phyloP scores from a whole-genome alignment of 805 yeast genomes.

The Blastobotrys peoriensis region DNA sequence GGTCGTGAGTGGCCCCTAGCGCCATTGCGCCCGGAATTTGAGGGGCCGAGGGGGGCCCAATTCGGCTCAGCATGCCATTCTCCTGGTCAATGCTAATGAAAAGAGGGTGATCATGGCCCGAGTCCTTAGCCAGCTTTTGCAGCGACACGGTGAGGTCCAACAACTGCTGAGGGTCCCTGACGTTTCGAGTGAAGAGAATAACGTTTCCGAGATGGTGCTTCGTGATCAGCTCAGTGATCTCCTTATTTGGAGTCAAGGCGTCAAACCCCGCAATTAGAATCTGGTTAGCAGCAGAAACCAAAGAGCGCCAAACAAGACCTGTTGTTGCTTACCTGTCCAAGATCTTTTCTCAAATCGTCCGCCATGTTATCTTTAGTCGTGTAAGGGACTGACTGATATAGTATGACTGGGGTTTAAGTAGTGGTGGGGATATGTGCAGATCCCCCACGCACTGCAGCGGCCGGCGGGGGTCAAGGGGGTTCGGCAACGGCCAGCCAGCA shows the following conservation, averaged over 20 bases:
- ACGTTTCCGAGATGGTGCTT: conserved; percentile 45
- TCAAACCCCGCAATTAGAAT: conserved; percentile 53
- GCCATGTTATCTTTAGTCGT: too few relatives aligned
- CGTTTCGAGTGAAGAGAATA: conserved; percentile 43
- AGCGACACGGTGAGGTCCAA: conserved; percentile 42
- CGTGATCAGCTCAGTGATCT: conserved; percentile 44
- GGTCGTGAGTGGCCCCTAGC: conserved; percentile 45
- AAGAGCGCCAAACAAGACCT: not conserved
- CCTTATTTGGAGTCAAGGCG: conserved; percentile 46
- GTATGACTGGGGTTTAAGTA: too few relatives aligned
- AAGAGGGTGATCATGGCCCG: conserved; percentile 45
- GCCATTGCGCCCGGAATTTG: conserved; percentile 64
- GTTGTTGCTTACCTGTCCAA: conserved; percentile 4
- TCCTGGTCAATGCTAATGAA: conserved; percentile 56
- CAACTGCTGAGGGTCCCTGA: conserved; percentile 40
- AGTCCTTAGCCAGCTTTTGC: conserved; percentile 45
- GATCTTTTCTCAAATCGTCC: not conserved
- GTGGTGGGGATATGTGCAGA: too few relatives aligned
- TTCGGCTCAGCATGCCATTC: conserved; percentile 47
- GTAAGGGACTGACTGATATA: too few relatives aligned
- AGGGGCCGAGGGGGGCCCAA: conserved; percentile 13
- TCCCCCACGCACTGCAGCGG: not conserved
- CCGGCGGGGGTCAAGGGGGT: not conserved
- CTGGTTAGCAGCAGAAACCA: conserved; percentile 33
- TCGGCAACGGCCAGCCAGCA: too few relatives aligned